Evolutionary conservation across 208 protist genomes (phyloP).

Genomic region (Crithidia bombi): DNA sequence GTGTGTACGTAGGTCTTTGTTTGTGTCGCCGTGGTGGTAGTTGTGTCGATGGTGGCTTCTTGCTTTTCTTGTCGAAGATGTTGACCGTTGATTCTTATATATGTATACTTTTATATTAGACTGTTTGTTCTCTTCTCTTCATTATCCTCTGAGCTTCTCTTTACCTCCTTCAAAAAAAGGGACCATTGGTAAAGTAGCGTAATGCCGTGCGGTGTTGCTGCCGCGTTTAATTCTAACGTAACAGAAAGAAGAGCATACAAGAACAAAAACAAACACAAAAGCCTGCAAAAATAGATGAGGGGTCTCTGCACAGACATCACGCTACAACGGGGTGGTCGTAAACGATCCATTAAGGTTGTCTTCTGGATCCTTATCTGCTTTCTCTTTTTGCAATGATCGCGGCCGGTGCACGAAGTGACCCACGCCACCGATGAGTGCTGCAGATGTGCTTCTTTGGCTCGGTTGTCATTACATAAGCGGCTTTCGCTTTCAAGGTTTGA

Average conservation of each 20-base stretch:
- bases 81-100: not conserved
- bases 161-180: not conserved
- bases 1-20: slow-evolving; percentile 13
- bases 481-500: no score
- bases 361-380: no score
- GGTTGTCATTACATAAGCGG: no score
- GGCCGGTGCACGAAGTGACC: no score
- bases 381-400: no score
- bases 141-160: not conserved
- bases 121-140: not conserved
- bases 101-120: slow-evolving; percentile 1
- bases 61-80: not conserved
- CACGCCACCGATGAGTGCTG: no score
- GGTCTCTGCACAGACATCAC: no score
- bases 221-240: slow-evolving; percentile 9
- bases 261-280: not conserved
- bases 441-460: no score
- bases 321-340: no score
- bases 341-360: no score
- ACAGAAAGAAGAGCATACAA: not conserved
- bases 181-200: not conserved
- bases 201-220: slow-evolving; percentile 13
- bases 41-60: slow-evolving; percentile 1
- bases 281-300: no score
- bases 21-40: slow-evolving; percentile 1